Evolutionary conservation across 176 grass and related monocot genomes (phyloP).

Genomic region (barley (Hordeum vulgare)): DNA sequence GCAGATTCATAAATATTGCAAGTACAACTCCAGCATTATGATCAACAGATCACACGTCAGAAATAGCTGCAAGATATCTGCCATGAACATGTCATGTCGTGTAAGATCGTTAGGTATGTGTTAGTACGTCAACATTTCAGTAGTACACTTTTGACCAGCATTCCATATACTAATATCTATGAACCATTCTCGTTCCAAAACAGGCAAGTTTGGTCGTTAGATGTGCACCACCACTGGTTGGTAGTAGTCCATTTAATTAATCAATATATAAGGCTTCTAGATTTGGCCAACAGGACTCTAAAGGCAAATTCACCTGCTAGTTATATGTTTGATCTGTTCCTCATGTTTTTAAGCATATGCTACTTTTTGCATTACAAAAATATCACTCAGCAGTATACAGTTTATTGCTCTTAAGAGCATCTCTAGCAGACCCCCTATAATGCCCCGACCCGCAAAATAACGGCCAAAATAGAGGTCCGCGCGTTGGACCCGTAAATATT

Average conservation of each 20-base stretch:
- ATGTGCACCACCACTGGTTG: not conserved
- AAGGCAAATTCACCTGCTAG: not conserved
- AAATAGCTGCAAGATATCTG: constrained; percentile 22
- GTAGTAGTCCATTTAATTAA: constrained; percentile 15
- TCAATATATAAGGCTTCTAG: constrained; percentile 4
- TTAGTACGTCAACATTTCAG: constrained; percentile 15
- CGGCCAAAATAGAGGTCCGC: no score
- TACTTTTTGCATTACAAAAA: constrained; percentile 6
- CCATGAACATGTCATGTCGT: not conserved
- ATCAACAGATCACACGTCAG: not conserved
- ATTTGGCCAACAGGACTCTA: not conserved
- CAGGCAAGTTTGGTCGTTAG: constrained; percentile 9
- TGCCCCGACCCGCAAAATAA: no score
- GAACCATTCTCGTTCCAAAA: not conserved
- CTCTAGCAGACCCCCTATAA: no score
- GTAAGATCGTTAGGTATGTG: constrained; percentile 16
- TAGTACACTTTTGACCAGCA: constrained; percentile 24
- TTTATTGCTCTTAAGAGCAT: no score
- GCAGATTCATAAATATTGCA: not conserved
- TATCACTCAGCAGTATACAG: not conserved
- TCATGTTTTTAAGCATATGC: not conserved
- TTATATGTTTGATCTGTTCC: not conserved
- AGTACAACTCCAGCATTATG: constrained; percentile 1
- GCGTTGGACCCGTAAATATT: no score
- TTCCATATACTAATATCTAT: constrained; percentile 16